These are phyloP conservation scores for Neurospora discreta DNA, from an alignment of 495 filamentous ascomycete genomes.

Conservation along the genomic window DNA sequence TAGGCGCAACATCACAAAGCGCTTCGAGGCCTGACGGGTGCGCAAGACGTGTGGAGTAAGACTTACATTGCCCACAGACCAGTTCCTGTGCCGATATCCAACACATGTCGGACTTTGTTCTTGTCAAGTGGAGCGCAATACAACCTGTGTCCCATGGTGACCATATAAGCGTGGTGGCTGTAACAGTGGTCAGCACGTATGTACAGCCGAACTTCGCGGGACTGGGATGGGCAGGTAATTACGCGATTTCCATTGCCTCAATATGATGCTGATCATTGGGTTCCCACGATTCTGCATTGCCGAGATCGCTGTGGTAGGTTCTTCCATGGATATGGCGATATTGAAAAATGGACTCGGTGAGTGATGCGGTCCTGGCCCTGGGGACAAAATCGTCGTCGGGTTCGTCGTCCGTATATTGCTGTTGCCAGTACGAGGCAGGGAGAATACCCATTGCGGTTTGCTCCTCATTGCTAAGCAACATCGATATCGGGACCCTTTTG, in stretches of 20 bases:
- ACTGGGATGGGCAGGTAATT: constrained; percentile 8
- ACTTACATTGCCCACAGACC: constrained; percentile 37
- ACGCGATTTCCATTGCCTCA: constrained; percentile 15
- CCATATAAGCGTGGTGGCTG: constrained; percentile 11
- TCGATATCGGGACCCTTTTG: neutral
- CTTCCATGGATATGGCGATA: constrained; percentile 33
- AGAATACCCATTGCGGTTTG: neutral
- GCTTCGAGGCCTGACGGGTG: neutral
- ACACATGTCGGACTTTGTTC: constrained; percentile 14
- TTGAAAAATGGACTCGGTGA: constrained; percentile 33
- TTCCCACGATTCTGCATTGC: constrained; percentile 4
- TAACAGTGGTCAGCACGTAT: neutral
- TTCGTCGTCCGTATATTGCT: neutral
- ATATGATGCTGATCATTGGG: constrained; percentile 19
- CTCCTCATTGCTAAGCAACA: neutral
- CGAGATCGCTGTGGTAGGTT: constrained; percentile 21
- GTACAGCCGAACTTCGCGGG: neutral
- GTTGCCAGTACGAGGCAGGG: neutral
- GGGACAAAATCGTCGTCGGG: neutral
- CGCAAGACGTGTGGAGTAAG: neutral
- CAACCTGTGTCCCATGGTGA: constrained; percentile 39
- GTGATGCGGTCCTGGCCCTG: constrained; percentile 26
- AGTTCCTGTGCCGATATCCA: constrained; percentile 31
- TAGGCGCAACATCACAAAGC: neutral
- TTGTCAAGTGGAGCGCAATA: constrained; percentile 36